Base-by-base conservation (phyloP, 371 early-diverging fungal species). In the Rhizomucor miehei region DNA sequence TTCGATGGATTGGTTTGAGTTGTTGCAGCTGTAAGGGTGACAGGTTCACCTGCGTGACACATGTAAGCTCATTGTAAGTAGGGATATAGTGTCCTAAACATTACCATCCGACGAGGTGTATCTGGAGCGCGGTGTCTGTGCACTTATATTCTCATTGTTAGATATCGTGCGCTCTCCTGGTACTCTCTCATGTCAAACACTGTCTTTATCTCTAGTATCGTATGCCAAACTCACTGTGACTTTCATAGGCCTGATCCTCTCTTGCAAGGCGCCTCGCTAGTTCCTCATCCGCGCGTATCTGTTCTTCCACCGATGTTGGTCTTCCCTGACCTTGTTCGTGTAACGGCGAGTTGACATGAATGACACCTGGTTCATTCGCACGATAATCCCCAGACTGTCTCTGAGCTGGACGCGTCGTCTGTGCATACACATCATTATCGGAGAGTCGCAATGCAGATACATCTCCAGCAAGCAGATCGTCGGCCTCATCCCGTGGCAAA, bases 381-480 rank as follows among this genome's bases (percentile, higher is more conserved):
- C 37, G 39, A 11, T 44, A 25, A 16, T 23, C 46, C 51, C 55
- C 37, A 34, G 54, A 29, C 35, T 47, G 49, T 36, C 50, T 37
- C 29, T 29, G 29, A 29, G 29, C 29, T 5, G 29, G 5, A 29
- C 29, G 29, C 20, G 49, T 43, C 1, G 73, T 77, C 52, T 69
- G 58, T 25, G 71, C 62, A 57, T 77, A 77, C 1, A 77, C 77
- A 51, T 77, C 77, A 39, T 74, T 66, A 34, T 77, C 77, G 6
- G 77, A 77, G 34, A 77, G 58, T 50, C 65, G 69, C 41, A 77
- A 56, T n/a, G 77, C 77, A 10, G 77, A 67, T 54, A 74, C 67
- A 54, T 77, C 77, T 17, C 74, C 74, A 12, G 70, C 61, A 35
- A 77, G 61, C 34, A 77, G 57, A 48, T 77, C 73, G 52, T 77